These are phyloP conservation scores for Suhomyces kilbournensis DNA, from an alignment of 805 yeast species.

Conservation along the genomic window DNA sequence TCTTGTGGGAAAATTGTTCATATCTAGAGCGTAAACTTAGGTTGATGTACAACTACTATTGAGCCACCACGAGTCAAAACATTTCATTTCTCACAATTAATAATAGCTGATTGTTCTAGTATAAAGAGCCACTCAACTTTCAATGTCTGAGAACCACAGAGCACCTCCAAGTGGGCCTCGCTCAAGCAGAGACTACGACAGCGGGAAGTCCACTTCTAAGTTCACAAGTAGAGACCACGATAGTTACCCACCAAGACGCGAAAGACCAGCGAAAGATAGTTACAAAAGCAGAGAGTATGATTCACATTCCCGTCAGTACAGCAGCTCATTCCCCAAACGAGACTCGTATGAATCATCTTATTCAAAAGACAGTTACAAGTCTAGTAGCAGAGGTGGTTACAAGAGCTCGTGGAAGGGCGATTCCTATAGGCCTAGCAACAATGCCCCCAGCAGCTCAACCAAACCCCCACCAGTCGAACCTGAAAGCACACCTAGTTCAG, in stretches of 20 bases:
- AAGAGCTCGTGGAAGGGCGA: slow-evolving; percentile 20
- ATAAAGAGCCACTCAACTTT: background rate
- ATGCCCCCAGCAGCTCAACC: background rate
- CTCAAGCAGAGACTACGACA: slow-evolving; percentile 15
- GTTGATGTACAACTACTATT: background rate
- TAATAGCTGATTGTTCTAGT: background rate
- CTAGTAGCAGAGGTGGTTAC: slow-evolving; percentile 19
- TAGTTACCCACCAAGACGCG: background rate
- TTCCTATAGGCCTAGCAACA: slow-evolving; percentile 5
- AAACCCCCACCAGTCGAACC: background rate
- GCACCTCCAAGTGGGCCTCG: slow-evolving; percentile 28
- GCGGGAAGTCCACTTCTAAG: slow-evolving; percentile 1
- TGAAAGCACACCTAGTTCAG: background rate
- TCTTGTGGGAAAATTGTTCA: slow-evolving; percentile 1
- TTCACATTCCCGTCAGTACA: background rate
- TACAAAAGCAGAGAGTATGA: background rate
- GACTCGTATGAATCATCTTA: background rate
- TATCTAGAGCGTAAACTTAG: background rate
- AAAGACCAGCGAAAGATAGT: background rate
- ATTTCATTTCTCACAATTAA: background rate
- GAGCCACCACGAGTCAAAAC: background rate
- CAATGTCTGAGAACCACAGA: slow-evolving; percentile 35
- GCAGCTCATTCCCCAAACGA: background rate
- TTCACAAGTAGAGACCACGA: background rate
- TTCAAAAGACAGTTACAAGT: slow-evolving; percentile 2